phyloP scores from a whole-genome alignment of 208 protist genomes.

The Trypanosoma scelopori region DNA sequence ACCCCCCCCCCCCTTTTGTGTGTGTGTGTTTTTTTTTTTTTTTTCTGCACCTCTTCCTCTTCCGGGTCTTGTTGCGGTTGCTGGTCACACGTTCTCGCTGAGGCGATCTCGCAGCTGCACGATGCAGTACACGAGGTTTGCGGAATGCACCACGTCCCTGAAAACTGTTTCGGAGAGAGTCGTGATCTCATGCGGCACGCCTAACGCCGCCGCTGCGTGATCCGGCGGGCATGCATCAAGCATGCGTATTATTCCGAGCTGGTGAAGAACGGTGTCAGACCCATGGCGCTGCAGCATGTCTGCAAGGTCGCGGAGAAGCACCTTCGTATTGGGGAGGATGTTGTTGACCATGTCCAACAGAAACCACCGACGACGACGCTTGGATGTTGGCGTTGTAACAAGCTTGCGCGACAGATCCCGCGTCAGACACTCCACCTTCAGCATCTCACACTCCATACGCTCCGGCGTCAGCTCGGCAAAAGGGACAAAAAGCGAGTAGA shows the following conservation, averaged over 20 bases:
- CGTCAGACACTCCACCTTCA: slow-evolving; percentile 14
- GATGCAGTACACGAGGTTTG: slow-evolving; percentile 17
- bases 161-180: slow-evolving; percentile 11
- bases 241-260: slow-evolving; percentile 17
- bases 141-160: slow-evolving; percentile 26
- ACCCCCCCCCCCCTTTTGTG: no score
- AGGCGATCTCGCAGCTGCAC: slow-evolving; percentile 12
- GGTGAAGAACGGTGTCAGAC: slow-evolving; percentile 7
- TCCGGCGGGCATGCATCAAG: neutral
- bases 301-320: slow-evolving; percentile 27
- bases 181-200: slow-evolving; percentile 10
- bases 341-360: slow-evolving; percentile 32
- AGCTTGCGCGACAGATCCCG: slow-evolving; percentile 24
- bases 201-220: neutral
- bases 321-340: slow-evolving; percentile 30
- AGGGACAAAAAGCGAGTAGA: slow-evolving; percentile 30
- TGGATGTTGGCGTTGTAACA: slow-evolving; percentile 25
- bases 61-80: neutral
- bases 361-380: slow-evolving; percentile 29
- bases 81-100: neutral
- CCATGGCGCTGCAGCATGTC: slow-evolving; percentile 22
- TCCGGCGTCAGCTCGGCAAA: slow-evolving; percentile 23
- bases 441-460: slow-evolving; percentile 21
- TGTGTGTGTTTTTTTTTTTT: no score
- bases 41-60: neutral